phyloP scores from a whole-genome alignment of 2,329 filamentous ascomycete genomes.

The Conoideocrella luteorostrata region DNA sequence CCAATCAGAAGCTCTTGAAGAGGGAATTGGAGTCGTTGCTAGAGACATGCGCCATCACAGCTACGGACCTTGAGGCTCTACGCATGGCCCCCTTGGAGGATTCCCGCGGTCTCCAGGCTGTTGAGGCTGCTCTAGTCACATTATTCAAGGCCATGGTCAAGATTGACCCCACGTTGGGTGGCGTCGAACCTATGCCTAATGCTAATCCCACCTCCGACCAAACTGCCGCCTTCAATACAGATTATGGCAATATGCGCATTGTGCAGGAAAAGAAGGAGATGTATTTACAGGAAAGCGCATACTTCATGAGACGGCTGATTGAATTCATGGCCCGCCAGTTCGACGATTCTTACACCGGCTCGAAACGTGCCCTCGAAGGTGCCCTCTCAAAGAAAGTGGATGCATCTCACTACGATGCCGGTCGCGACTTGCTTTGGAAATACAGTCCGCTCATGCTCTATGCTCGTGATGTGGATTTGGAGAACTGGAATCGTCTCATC shows the following conservation, averaged over 20 bases:
- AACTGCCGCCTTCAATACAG: constrained; percentile 54
- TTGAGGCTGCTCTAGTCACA: constrained; percentile 70
- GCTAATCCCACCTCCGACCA: constrained; percentile 39
- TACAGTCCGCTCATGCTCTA: constrained; percentile 86
- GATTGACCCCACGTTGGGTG: constrained; percentile 75
- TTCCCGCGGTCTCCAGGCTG: constrained; percentile 62
- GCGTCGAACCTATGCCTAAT: constrained; percentile 40
- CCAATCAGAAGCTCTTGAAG: constrained; percentile 91
- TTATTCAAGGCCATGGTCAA: constrained; percentile 91
- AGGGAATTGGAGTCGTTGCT: constrained; percentile 85
- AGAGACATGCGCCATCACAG: constrained; percentile 82
- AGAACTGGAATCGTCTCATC: constrained; percentile 75
- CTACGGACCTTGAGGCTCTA: constrained; percentile 65
- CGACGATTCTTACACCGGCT: constrained; percentile 65
- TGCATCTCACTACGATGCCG: constrained; percentile 61
- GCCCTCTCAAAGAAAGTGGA: constrained; percentile 63
- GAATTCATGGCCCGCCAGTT: constrained; percentile 81
- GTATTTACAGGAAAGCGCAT: constrained; percentile 68
- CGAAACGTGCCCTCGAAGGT: constrained; percentile 56
- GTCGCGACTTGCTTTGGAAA: constrained; percentile 73
- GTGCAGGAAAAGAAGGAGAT: constrained; percentile 91
- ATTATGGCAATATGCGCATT: constrained; percentile 85
- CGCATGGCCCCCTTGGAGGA: constrained; percentile 67
- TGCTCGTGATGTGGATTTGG: constrained; percentile 72
- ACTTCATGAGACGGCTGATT: constrained; percentile 73